Evolutionary conservation across 192 early-diverging fungal species (phyloP), one percentile per base, ranked within the genome.

Genomic region (Allomyces macrogynus): DNA sequence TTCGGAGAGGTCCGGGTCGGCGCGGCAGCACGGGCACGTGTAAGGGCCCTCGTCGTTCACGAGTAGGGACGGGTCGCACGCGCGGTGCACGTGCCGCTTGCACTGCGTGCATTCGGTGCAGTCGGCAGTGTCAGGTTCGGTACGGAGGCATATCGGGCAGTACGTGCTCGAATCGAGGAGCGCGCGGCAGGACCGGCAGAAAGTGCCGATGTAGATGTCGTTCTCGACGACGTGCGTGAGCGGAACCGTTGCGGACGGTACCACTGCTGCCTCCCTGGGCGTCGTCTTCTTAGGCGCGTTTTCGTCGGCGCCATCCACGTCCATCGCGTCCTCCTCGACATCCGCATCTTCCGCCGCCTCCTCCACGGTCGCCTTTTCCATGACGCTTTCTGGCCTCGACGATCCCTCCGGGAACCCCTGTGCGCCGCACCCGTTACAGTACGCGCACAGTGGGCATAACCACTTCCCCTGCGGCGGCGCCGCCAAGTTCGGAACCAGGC

Each of bases 401-500:
- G 16, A 57, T 3, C 49, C 12, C 49, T n/a, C 16, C 49, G 49
- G 49, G 12, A 20, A 57, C 16, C 49, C 49, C 16, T 57, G 16
- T 57, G 16, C 49, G 61, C 61, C 61, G 23, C 61, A 62, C 61
- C 23, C 24, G n/a, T 23, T 12, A 23, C 61, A 62, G 20, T 12
- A 16, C 23, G 18, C n/a, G 62, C 62, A 62, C 62, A 23, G 10
- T 23, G 62, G 62, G 23, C 62, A 62, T 11, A 62, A 18, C 63
- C 24, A 61, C 64, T 60, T 62, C 74, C 80, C 79, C 69, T 77
- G 70, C 3, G 81, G 81, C 12, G 72, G 61, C 40, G 63, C 63
- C 40, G 76, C 71, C 62, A 81, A 57, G 62, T 71, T 68, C 40
- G 81, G 81, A 4, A 65, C 63, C 24, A 79, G 62, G 65, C 81